Evolutionary conservation across 352 stramenopile species (phyloP), one percentile per base, ranked within the genome.

Genomic region (Phytopythium cucurbitacearum): DNA sequence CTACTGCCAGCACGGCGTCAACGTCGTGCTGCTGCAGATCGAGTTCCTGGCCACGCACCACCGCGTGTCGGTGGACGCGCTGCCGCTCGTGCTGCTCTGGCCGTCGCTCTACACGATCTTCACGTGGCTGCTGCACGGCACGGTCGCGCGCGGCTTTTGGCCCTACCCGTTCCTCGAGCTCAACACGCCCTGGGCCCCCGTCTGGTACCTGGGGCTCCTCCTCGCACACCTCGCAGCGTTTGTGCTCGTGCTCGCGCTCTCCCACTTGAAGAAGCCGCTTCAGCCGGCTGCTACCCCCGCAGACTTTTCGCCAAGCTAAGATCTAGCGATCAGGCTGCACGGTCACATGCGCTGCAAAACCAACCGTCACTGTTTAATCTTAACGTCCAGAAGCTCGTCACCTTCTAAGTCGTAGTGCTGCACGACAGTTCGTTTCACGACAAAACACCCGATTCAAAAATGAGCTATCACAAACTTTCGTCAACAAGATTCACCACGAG

Each of bases 81-180:
- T 89, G 40, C 72, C 83, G 32, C 56, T 91, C 7, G 43, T 88
- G 5, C 73, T 89, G 52, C 57, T 70, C 40, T 94, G 76, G 73
- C 63, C 73, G 13, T 77, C 77, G 3, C 12, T 73, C 38, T 94
- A 94, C 63, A 67, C 73, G 8, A 52, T 94, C 7, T 91, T 89
- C 52, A 64, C 81, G 8, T 94, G 83, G 80, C 75, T 91, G 40
- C 55, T 94, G 21, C 83, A 94, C 57, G 75, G 69, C 38, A 87
- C 71, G 0, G 64, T 88, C 40, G 72, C 71, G 6, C 72, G 71
- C 40, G 75, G 76, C 15, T 89, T 89, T 52, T 94, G 80, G 83
- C 83, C 80, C 13, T 94, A 94, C 47, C 83, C 83, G 40, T 94
- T 94, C 60, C 55, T 94, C 21, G 56, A 85, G 16, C 42, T 89